Base-by-base conservation (phyloP, 116 monocot genomes). In the Dioscorea cayenensis region DNA sequence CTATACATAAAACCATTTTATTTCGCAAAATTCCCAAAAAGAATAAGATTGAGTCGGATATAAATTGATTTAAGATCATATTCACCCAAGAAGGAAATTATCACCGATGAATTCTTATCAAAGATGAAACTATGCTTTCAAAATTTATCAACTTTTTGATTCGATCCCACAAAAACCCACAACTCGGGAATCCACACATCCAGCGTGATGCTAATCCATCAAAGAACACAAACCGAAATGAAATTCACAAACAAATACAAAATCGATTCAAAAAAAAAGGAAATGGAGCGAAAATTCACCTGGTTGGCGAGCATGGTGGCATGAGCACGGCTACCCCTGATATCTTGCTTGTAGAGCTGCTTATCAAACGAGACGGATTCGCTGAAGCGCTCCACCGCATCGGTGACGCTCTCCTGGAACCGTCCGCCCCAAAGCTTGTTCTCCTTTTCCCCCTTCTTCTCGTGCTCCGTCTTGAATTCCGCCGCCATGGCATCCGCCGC, bases 281-380 rank as follows among this genome's bases (percentile, higher is more conserved):
- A 50, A 51, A 18, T 59, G 21, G 21, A 17, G 59, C 6, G 17
- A 23, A 2, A 50, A 13, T 4, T 22, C 36, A 90, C 96, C 96
- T 90, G 89, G 3, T 85, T 75, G 17, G 92, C 96, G 20, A 96
- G 96, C 96, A 96, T 96, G 43, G 73, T 28, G 66, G 92, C 96
- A 71, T 96, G 96, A 23, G 96, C 96, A 38, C 75, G 79, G 79
- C 96, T 96, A 5, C 92, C 96, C 70, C 65, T 75, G 69, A 96
- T 90, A 75, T 96, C 96, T 22, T 92, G 90, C 77, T 88, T 87
- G 90, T 96, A 96, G 51, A 96, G 92, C 28, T 66, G 80, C 73
- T 92, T 90, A 68, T 96, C 95, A 77, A 79, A 90, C 36, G 95
- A 92, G 52, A 95, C 74, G 19, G 95, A 96, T 84, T 96, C 95